Conservation (phyloP, 495 filamentous ascomycete species). For the Achaetomiella virescens region DNA sequence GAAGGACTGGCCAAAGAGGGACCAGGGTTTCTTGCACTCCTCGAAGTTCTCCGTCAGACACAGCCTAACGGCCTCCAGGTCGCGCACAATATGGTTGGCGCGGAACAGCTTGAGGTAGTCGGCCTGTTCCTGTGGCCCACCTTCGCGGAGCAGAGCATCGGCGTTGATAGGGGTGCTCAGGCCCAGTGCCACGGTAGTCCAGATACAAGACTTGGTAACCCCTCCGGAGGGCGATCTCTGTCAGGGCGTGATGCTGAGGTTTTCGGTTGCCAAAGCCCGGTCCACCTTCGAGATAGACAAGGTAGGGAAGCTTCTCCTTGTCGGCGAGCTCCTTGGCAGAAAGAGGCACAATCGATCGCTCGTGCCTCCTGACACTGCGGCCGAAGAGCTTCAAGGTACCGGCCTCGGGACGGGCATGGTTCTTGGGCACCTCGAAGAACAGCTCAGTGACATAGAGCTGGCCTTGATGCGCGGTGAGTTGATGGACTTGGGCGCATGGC, state of each 20-base stretch:
- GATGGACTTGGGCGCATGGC: background rate
- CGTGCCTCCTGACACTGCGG: constrained; percentile 59
- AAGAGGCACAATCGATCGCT: constrained; percentile 49
- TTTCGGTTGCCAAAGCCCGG: constrained; percentile 68
- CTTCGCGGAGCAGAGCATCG: constrained; percentile 57
- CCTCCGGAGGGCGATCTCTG: constrained; percentile 62
- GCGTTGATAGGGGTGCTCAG: constrained; percentile 73
- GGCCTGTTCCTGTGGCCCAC: constrained; percentile 59
- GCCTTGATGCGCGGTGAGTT: constrained; percentile 40
- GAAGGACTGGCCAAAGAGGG: constrained; percentile 80
- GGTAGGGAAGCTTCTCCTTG: constrained; percentile 45
- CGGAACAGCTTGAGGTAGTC: constrained; percentile 81
- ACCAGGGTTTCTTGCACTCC: constrained; percentile 69
- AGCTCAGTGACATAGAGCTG: constrained; percentile 71
- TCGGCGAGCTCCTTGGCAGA: constrained; percentile 28
- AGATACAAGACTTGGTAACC: constrained; percentile 82
- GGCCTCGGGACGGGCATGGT: constrained; percentile 59
- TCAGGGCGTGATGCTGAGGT: constrained; percentile 65
- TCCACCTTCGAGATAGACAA: constrained; percentile 64
- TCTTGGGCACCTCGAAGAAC: constrained; percentile 77
- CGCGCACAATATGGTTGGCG: constrained; percentile 81
- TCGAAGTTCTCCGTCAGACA: constrained; percentile 65
- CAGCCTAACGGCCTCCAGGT: constrained; percentile 78
- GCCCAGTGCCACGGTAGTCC: constrained; percentile 85
- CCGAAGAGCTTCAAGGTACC: constrained; percentile 67